Conservation (phyloP, 257 asterid genomes). For the Euphrasia confusa region DNA sequence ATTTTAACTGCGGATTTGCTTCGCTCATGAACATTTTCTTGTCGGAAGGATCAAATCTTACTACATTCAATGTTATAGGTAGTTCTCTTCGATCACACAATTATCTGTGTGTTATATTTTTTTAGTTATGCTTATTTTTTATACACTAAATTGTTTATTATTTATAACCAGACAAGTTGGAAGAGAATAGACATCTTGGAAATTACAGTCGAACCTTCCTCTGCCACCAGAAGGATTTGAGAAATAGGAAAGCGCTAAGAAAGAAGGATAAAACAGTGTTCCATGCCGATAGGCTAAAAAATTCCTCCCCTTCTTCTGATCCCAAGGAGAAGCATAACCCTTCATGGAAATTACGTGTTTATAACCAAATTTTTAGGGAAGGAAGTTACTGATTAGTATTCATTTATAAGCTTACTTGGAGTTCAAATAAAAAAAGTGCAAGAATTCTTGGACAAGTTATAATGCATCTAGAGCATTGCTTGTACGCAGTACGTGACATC, state of each 20-base stretch:
- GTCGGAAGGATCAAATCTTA: constrained; percentile 35
- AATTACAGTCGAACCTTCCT: constrained; percentile 36
- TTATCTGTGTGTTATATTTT: constrained; percentile 15
- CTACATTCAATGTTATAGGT: constrained; percentile 44
- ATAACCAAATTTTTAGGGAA: constrained; percentile 69
- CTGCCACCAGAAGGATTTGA: constrained; percentile 35
- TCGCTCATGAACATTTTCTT: constrained; percentile 30
- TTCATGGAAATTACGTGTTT: constrained; percentile 60
- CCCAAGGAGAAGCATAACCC: constrained; percentile 47
- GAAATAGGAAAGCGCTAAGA: constrained; percentile 38
- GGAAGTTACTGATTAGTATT: constrained; percentile 33
- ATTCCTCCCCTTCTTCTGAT: constrained; percentile 34
- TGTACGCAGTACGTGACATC: constrained; percentile 16
- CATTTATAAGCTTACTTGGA: neutral
- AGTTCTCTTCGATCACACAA: constrained; percentile 21
- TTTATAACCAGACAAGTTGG: constrained; percentile 37
- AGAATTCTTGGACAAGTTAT: constrained; percentile 14
- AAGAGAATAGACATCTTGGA: constrained; percentile 38
- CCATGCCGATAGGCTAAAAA: constrained; percentile 28
- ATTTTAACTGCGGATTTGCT: too few relatives aligned
- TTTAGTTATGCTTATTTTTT: constrained; percentile 25
- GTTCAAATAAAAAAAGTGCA: neutral
- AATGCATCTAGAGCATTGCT: constrained; percentile 11
- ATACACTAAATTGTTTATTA: constrained; percentile 19
- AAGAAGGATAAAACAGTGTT: constrained; percentile 33